These are phyloP conservation scores for Periglandula ipomoeae DNA, from an alignment of 2,329 filamentous ascomycete species.

Conservation along the genomic window DNA sequence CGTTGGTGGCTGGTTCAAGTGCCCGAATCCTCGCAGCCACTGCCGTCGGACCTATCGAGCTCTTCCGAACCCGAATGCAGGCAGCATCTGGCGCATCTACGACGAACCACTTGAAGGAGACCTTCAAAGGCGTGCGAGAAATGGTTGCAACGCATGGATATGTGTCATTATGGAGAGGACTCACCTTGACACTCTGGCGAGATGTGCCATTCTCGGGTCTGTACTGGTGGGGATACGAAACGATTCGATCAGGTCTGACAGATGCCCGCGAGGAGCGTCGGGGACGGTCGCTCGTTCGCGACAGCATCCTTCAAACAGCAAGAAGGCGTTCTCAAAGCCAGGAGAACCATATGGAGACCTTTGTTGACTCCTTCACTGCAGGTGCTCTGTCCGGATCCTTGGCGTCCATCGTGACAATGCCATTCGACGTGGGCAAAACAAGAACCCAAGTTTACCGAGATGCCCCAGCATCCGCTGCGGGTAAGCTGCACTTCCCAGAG, in stretches of 20 bases:
- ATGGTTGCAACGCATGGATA: conserved; percentile 77
- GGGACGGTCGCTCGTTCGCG: conserved; percentile 28
- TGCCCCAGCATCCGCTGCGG: conserved; percentile 21
- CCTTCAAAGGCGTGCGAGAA: conserved; percentile 62
- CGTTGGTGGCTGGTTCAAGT: conserved; percentile 68
- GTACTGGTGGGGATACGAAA: conserved; percentile 98
- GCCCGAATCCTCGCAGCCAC: conserved; percentile 75
- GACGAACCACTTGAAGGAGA: conserved; percentile 68
- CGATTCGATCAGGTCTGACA: conserved; percentile 61
- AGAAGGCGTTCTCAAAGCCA: conserved; percentile 50
- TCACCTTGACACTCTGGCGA: conserved; percentile 87
- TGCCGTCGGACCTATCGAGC: conserved; percentile 82
- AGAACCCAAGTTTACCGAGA: conserved; percentile 77
- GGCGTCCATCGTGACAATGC: conserved; percentile 82
- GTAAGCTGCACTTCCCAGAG: conserved; percentile 49
- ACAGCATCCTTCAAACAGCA: conserved; percentile 30
- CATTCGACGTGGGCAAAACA: conserved; percentile 97
- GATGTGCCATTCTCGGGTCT: conserved; percentile 95
- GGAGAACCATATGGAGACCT: conserved; percentile 67
- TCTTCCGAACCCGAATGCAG: conserved; percentile 88
- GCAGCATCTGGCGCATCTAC: conserved; percentile 52
- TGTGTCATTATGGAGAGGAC: conserved; percentile 76
- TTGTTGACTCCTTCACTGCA: conserved; percentile 81
- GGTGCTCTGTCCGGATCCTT: conserved; percentile 76
- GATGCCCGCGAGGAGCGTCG: conserved; percentile 52